These are phyloP conservation scores for Lathyrus sativus DNA, from an alignment of 306 rosid genomes.

Conservation along the genomic window DNA sequence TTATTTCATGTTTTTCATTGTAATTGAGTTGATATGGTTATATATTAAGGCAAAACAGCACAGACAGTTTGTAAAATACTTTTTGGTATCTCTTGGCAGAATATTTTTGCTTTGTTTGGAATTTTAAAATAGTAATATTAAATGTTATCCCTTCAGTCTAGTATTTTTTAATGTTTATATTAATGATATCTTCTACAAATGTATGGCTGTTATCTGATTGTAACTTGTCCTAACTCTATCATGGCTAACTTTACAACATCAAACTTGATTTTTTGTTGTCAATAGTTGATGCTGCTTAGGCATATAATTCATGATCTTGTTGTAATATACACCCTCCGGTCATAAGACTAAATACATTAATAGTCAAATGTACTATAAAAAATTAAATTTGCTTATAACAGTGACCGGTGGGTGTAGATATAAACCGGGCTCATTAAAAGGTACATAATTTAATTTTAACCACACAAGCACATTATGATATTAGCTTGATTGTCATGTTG, in stretches of 20 bases:
- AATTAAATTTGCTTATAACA: too few relatives aligned
- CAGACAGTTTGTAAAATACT: constrained; percentile 14
- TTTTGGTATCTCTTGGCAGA: constrained; percentile 12
- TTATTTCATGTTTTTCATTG: constrained; percentile 12
- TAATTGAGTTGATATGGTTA: constrained; percentile 11
- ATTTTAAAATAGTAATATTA: constrained; percentile 24
- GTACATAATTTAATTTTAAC: too few relatives aligned
- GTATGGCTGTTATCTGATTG: neutral
- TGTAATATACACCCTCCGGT: too few relatives aligned
- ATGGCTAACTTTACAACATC: neutral
- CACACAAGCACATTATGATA: neutral
- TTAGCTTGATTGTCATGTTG: neutral
- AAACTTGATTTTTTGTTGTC: neutral
- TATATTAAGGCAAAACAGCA: constrained; percentile 2
- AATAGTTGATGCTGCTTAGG: neutral
- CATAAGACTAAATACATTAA: too few relatives aligned
- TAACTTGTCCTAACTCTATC: neutral
- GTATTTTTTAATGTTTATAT: neutral
- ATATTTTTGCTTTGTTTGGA: constrained; percentile 15
- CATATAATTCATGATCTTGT: neutral
- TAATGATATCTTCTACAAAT: neutral
- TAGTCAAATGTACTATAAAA: too few relatives aligned
- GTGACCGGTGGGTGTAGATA: too few relatives aligned
- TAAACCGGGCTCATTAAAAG: neutral
- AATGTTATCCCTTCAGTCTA: constrained; percentile 8